These are phyloP conservation scores for Niveomyces coronatus DNA, from an alignment of 2,329 filamentous ascomycete genomes.

Conservation along the genomic window DNA sequence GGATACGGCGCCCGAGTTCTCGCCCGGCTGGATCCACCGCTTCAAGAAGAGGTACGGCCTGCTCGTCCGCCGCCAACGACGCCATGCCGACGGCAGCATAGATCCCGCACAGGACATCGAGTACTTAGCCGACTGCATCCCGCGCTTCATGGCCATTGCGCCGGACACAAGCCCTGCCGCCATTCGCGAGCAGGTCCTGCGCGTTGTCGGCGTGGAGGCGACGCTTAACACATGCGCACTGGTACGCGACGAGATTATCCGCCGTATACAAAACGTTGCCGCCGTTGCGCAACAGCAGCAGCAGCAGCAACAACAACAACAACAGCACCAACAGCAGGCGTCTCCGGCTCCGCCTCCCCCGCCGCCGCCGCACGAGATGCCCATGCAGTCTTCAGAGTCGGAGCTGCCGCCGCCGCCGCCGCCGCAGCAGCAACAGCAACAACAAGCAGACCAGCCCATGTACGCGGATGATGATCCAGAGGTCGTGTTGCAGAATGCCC, in stretches of 20 bases:
- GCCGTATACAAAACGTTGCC: too few species aligned
- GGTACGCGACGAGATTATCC: constrained; percentile 47
- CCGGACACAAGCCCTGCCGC: constrained; percentile 49
- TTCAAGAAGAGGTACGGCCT: constrained; percentile 55
- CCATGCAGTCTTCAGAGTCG: constrained; percentile 3
- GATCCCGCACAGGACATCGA: constrained; percentile 45
- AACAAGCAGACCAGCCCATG: constrained; percentile 26
- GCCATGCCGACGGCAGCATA: constrained; percentile 35
- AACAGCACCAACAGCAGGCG: too few species aligned
- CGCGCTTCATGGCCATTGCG: constrained; percentile 47
- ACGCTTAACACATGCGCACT: constrained; percentile 43
- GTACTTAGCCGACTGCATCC: constrained; percentile 50
- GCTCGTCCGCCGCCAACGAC: constrained; percentile 45
- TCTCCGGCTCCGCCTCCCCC: too few species aligned
- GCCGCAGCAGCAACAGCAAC: constrained; percentile 17
- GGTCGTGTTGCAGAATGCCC: constrained; percentile 46
- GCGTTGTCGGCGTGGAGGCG: constrained; percentile 44
- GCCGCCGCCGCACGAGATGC: not conserved
- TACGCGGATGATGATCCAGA: constrained; percentile 46
- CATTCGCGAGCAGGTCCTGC: constrained; percentile 47
- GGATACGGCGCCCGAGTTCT: constrained; percentile 50
- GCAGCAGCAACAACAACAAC: too few species aligned
- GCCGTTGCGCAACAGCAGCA: too few species aligned
- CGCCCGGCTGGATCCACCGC: constrained; percentile 53
- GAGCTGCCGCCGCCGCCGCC: constrained; percentile 13